Evolutionary conservation across 2,329 filamentous ascomycete genomes (phyloP).

Genomic region (Leptographium lundbergii): DNA sequence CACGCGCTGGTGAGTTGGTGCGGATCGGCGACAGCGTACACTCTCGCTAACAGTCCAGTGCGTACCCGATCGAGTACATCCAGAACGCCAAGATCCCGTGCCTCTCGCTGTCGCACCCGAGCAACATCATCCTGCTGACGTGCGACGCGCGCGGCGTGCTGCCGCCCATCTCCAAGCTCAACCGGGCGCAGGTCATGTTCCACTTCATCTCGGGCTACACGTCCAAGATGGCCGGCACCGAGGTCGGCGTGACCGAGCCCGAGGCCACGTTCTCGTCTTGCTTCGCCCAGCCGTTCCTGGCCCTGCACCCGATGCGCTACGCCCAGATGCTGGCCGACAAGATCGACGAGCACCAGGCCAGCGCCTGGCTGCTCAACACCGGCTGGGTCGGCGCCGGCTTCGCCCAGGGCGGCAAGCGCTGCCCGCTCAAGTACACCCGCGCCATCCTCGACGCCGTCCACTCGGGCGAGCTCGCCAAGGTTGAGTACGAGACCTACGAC

Average conservation of each 20-base stretch:
- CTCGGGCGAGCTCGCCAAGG: slow-evolving; percentile 86
- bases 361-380: slow-evolving; percentile 97
- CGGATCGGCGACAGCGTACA: too few species aligned
- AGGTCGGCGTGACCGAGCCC: slow-evolving; percentile 92
- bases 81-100: slow-evolving; percentile 98
- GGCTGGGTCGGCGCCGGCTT: slow-evolving; percentile 91
- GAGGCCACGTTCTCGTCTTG: slow-evolving; percentile 98
- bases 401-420: slow-evolving; percentile 86
- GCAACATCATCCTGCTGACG: slow-evolving; percentile 95
- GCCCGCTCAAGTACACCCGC: slow-evolving; percentile 96
- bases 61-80: slow-evolving; percentile 99
- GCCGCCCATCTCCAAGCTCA: slow-evolving; percentile 94
- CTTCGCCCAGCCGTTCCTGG: slow-evolving; percentile 98
- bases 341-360: slow-evolving; percentile 88
- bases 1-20: slow-evolving; percentile 44
- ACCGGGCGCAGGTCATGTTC: slow-evolving; percentile 96
- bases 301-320: slow-evolving; percentile 98
- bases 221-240: slow-evolving; percentile 99
- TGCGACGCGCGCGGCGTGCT: slow-evolving; percentile 96
- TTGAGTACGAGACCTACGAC: slow-evolving; percentile 88
- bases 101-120: slow-evolving; percentile 73
- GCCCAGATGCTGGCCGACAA: slow-evolving; percentile 97
- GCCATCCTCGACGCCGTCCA: slow-evolving; percentile 98
- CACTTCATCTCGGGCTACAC: slow-evolving; percentile 99
- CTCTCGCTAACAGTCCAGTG: slow-evolving; percentile 43